These are phyloP conservation scores for Ramaria sp. DNA, from an alignment of 768 basidiomycete genomes.

Conservation along the genomic window DNA sequence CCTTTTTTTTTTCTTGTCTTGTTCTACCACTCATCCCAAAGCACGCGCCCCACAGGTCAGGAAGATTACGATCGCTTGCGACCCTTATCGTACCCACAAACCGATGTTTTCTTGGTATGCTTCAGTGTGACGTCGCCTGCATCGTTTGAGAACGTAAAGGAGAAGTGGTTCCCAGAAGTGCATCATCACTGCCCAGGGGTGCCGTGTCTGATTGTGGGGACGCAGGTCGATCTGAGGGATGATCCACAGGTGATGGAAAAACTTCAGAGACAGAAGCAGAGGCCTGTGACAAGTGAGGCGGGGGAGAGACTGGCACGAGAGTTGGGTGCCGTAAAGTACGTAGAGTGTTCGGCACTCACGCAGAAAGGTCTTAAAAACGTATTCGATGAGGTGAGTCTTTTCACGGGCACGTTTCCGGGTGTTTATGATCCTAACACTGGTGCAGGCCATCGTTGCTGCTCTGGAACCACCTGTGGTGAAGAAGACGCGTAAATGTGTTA, in stretches of 20 bases:
- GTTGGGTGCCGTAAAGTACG: slow-evolving; percentile 96
- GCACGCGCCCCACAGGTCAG: slow-evolving; percentile 43
- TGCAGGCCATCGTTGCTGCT: slow-evolving; percentile 93
- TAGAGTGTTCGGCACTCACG: slow-evolving; percentile 97
- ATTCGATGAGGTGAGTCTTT: slow-evolving; percentile 84
- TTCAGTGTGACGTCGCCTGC: slow-evolving; percentile 98
- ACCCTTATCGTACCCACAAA: slow-evolving; percentile 98
- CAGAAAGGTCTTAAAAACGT: slow-evolving; percentile 99
- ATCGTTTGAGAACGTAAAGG: slow-evolving; percentile 99
- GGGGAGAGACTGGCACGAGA: slow-evolving; percentile 96
- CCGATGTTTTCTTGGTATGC: slow-evolving; percentile 98
- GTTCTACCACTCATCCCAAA: neutral
- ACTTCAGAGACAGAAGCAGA: slow-evolving; percentile 91
- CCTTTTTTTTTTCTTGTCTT: slow-evolving; percentile 11
- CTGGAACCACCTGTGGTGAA: slow-evolving; percentile 93
- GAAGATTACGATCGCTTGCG: slow-evolving; percentile 99
- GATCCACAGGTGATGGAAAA: slow-evolving; percentile 92
- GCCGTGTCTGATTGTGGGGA: slow-evolving; percentile 97
- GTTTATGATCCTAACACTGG: neutral
- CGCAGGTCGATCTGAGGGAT: slow-evolving; percentile 94
- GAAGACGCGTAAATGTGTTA: slow-evolving; percentile 64
- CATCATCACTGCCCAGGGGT: slow-evolving; percentile 99
- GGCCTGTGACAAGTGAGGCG: slow-evolving; percentile 77
- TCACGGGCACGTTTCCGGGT: neutral
- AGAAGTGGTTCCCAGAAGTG: slow-evolving; percentile 99